Evolutionary conservation across 495 filamentous ascomycete species (phyloP), one percentile per base, ranked within the genome.

Genomic region (Penicillium macrosclerotiorum): DNA sequence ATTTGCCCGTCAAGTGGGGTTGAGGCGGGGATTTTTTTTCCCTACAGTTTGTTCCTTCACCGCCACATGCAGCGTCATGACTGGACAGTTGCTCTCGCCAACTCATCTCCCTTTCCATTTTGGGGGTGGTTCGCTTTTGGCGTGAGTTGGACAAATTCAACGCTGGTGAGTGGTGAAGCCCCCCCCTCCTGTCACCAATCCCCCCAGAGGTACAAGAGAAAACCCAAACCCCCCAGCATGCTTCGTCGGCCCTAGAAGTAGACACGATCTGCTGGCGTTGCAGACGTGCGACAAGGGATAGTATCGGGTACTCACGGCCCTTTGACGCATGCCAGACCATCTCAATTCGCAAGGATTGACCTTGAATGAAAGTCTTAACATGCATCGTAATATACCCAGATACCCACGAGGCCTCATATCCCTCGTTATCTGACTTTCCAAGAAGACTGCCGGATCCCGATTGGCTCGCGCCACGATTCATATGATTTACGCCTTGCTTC

Each of bases 61-160:
- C 68, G 68, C 68, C 68, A 69, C 64, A 69, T 65, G 58, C 59
- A 63, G 47, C 49, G 41, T 40, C 47, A 55, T 55, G 53, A 60
- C 51, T 52, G 58, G 47, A 57, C 48, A 43, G 41, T 52, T 47
- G 56, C 22, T 34, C 24, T 50, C 25, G 56, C 51, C 55, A 64
- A 53, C 59, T 61, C 64, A 60, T 34, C 42, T 52, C 36, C 52
- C 45, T 63, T 49, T 54, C 36, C 52, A 38, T 24, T 56, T 64
- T 55, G 36, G 59, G 56, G 34, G 22, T 60, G 38, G 35, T 37
- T 38, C 37, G 27, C 31, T 53, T 45, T 47, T 35, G 24, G 42
- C 5, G 12, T 17, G 11, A 17, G 35, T 4, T 39, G 18, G 13
- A 16, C 39, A 41, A 32, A 42, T 42, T 27, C 14, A 33, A 17